phyloP scores from a whole-genome alignment of 345 rosid species.

The Conringia planisiliqua region DNA sequence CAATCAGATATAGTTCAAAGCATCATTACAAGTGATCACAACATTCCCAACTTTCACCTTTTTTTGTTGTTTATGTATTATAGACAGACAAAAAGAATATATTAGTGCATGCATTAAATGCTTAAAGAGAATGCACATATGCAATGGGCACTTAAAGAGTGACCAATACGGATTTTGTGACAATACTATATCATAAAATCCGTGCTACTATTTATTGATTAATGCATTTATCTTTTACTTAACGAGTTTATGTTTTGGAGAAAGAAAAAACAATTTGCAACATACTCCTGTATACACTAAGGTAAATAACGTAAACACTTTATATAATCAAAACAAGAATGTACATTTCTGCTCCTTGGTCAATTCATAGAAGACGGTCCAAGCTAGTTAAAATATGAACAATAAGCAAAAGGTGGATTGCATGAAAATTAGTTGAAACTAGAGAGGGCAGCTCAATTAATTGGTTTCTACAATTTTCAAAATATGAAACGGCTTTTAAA shows the following conservation, averaged over 20 bases:
- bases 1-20: not conserved
- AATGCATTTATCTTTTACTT: not conserved
- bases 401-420: slow-evolving; percentile 6
- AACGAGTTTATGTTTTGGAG: not conserved
- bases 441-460: not conserved
- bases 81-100: not conserved
- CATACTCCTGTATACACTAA: not conserved
- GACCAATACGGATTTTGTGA: not conserved
- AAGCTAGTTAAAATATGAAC: not conserved
- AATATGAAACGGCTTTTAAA: not conserved
- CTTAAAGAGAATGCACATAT: slow-evolving; percentile 11
- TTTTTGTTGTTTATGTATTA: not conserved
- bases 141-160: slow-evolving; percentile 14
- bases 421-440: not conserved
- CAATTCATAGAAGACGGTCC: not conserved
- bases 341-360: not conserved
- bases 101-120: slow-evolving; percentile 1
- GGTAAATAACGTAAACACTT: not conserved
- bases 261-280: not conserved
- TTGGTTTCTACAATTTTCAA: not conserved
- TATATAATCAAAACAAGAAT: not conserved
- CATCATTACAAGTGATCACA: not conserved
- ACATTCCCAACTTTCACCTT: not conserved
- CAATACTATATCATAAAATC: not conserved
- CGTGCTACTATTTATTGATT: not conserved